These are phyloP conservation scores for Oryza rufipogon DNA, from an alignment of 176 grass and related monocot genomes.

Conservation along the genomic window DNA sequence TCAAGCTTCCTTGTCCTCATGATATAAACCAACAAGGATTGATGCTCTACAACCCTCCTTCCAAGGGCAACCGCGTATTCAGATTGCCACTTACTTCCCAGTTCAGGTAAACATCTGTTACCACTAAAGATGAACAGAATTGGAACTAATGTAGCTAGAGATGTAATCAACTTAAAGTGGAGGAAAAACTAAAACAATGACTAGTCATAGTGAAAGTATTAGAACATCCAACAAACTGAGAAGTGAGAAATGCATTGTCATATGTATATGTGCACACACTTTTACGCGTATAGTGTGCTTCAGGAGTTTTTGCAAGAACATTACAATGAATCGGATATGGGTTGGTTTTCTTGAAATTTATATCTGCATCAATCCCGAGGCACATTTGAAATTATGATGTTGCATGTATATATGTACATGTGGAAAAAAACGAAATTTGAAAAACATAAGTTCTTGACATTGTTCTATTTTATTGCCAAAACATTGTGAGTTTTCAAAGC, in stretches of 20 bases:
- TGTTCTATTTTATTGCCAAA: background rate
- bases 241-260: background rate
- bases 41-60: conserved; percentile 55
- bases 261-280: background rate
- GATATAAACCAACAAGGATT: conserved; percentile 57
- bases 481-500: background rate
- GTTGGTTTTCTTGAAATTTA: background rate
- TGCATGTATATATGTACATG: background rate
- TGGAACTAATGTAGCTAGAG: background rate
- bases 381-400: background rate
- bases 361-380: background rate
- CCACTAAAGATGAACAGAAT: background rate
- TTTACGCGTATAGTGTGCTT: background rate
- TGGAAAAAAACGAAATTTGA: background rate
- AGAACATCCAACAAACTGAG: conserved; percentile 26
- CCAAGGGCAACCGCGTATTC: conserved; percentile 32
- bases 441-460: background rate
- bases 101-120: conserved; percentile 46
- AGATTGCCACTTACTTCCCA: conserved; percentile 72
- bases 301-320: background rate
- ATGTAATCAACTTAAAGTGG: background rate
- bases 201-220: background rate
- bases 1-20: conserved; percentile 49
- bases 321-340: background rate
- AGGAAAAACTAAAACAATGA: background rate